Percentiles rank a stretch among this genome's conserved stretches.
Conservation (phyloP, 2,329 filamentous ascomycete species). For the Neonectria sp. region DNA sequence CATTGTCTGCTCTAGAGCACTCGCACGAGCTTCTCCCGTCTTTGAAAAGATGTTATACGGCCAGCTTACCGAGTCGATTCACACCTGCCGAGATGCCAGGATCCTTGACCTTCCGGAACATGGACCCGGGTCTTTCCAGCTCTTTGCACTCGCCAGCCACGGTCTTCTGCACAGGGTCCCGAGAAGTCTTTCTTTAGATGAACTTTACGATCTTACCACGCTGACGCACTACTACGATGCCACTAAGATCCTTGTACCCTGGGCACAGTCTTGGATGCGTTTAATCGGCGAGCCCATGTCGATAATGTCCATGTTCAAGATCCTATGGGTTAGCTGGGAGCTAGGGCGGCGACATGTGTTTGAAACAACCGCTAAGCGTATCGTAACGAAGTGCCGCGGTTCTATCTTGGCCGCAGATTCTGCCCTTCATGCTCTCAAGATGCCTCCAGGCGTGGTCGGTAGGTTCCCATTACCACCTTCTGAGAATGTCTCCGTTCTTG, state of each 20-base stretch:
- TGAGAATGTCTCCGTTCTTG: background rate
- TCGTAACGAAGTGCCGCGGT: background rate
- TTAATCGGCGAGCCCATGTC: background rate
- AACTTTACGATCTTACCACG: background rate
- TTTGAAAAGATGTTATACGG: background rate
- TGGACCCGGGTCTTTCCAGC: background rate
- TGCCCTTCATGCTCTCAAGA: background rate
- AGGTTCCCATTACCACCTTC: background rate
- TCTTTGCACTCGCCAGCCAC: background rate
- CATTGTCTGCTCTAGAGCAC: background rate
- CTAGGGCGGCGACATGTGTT: background rate
- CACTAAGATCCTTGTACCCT: background rate
- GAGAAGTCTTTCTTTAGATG: background rate
- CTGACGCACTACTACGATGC: background rate
- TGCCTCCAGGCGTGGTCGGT: background rate
- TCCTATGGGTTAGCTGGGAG: background rate
- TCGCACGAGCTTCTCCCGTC: background rate
- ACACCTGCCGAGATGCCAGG: background rate
- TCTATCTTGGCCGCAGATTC: background rate
- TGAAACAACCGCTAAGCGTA: background rate
- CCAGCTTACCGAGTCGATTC: background rate
- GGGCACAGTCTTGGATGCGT: background rate
- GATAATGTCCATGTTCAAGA: background rate
- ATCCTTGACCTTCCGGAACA: background rate
- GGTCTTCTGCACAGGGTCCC: background rate